Evolutionary conservation across 306 rosid species (phyloP), one percentile per base, ranked within the genome.

Genomic region (Prunus kanzakura): DNA sequence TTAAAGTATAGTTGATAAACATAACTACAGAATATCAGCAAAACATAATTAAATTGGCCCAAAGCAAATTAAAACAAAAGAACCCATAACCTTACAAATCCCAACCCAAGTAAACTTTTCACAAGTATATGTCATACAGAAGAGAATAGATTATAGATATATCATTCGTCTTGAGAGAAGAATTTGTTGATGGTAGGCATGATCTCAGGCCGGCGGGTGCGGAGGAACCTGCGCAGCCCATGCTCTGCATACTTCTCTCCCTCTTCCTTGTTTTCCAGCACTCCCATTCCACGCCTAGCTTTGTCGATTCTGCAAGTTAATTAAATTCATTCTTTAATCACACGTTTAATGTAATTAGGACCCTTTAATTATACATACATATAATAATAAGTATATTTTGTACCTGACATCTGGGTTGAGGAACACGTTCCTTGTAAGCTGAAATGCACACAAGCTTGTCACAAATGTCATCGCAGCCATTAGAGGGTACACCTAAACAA

Each of bases 391-490:
- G 1, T 13, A 5, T 4, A 15, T 12, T 62, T 30, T 64, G 3
- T 81, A 93, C 97, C 98, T 86, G 70, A 91, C 97, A 72, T 91
- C 97, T 29, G 98, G 98, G 64, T 94, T 94, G 2, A 56, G 43
- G 16, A 88, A 11, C 78, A 90, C 2, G 77, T 94, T 88, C 82
- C 97, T 87, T 5, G 93, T 47, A 6, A 94, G 87, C 77, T 89
- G 93, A 72, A 87, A 94, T 54, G 77, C 82, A 61, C 91, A 84
- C 87, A 91, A 72, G 51, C 88, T 73, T 9, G 96, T 86, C 64
- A 94, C 98, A 76, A 91, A 94, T 1, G 85, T 70, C 98, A 94
- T 90, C 18, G 98, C 97, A 9, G 86, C 95, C 88, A 94, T 45
- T 27, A 94, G 76, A 25, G 98, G 98, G 54, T 90, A 91, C 7